A percentile compares a stretch with the other conserved stretches of the same genome.
Evolutionary conservation across 257 asterid species (phyloP).

Genomic region (Gardenia jasminoides): DNA sequence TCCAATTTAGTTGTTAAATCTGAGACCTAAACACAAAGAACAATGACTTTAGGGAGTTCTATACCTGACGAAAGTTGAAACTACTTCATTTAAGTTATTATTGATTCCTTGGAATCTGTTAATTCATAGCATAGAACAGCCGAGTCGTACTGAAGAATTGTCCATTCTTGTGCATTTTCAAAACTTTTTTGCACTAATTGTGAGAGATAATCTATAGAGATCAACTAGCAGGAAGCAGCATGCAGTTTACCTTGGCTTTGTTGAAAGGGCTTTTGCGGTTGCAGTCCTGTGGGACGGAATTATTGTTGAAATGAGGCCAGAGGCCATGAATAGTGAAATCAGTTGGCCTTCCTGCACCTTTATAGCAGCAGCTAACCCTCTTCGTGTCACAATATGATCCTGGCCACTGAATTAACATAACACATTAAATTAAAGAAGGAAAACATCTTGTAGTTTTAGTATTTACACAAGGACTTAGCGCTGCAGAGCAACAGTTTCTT

Average conservation of each 20-base stretch:
- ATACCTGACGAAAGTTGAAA: no score
- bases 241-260: neutral
- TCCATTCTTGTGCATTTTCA: neutral
- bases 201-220: no score
- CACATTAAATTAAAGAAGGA: neutral
- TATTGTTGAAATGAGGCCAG: conserved; percentile 4
- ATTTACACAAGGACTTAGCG: neutral
- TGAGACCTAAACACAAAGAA: conserved; percentile 9
- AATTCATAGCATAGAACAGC: neutral
- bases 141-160: neutral
- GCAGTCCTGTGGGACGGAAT: neutral
- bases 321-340: conserved; percentile 9
- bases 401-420: neutral
- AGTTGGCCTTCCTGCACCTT: neutral
- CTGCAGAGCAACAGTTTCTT: neutral
- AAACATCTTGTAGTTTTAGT: neutral
- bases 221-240: neutral
- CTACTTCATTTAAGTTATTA: no score
- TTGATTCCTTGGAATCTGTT: no score
- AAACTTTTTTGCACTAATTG: neutral
- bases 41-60: no score
- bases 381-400: conserved; percentile 11
- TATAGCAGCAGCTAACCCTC: neutral
- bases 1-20: conserved; percentile 26
- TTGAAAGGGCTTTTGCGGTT: neutral